Evolutionary conservation across 371 early-diverging fungal genomes (phyloP).

Genomic region (Smittium mucronatum): DNA sequence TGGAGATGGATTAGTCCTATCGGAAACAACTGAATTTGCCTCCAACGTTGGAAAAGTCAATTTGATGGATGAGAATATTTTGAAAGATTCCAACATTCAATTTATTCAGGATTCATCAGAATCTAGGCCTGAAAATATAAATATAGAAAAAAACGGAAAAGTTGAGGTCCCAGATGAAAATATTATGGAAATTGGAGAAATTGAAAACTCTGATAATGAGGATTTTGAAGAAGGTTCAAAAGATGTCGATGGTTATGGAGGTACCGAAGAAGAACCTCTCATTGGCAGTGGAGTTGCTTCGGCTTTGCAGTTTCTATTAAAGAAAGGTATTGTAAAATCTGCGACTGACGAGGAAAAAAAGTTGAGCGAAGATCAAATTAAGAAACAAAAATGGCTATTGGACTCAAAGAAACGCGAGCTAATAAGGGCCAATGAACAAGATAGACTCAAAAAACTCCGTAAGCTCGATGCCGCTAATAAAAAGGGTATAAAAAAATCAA

Average conservation of each 20-base stretch:
- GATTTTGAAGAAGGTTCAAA: neutral
- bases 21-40: conserved; percentile 1
- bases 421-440: neutral
- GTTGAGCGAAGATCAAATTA: conserved; percentile 28
- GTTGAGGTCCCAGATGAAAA: neutral
- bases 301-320: conserved; percentile 3
- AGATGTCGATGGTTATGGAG: neutral
- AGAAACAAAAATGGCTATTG: conserved; percentile 12
- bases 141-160: neutral
- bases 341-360: neutral
- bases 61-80: neutral
- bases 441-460: neutral
- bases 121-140: neutral
- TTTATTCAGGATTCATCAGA: neutral
- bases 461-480: neutral
- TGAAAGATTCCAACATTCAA: neutral
- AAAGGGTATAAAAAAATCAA: neutral
- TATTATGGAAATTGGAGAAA: conserved; percentile 12
- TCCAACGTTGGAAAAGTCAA: neutral
- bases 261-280: conserved; percentile 3
- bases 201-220: neutral
- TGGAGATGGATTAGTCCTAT: neutral
- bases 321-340: conserved; percentile 1
- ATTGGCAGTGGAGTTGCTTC: conserved; percentile 1
- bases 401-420: neutral